These are phyloP conservation scores for Aspergillus sp. DNA, from an alignment of 2,329 filamentous ascomycete species.

Conservation along the genomic window DNA sequence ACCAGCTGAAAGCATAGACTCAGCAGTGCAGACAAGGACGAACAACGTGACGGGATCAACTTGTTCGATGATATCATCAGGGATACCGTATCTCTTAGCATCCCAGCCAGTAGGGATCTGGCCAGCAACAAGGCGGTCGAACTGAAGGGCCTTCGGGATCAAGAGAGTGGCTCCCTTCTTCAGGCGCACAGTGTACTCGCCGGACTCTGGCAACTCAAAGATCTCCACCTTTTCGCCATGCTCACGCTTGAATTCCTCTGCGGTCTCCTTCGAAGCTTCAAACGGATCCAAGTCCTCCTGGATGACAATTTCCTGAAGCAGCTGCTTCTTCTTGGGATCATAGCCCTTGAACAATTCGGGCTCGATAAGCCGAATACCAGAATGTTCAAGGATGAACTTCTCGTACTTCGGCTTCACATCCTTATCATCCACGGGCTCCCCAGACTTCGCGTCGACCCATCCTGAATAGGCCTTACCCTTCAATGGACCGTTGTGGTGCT, in stretches of 20 bases:
- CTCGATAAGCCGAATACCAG: slow-evolving; percentile 95
- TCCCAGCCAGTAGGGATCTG: slow-evolving; percentile 98
- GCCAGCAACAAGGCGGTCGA: slow-evolving; percentile 94
- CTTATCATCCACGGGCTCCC: slow-evolving; percentile 95
- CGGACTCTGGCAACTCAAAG: slow-evolving; percentile 90
- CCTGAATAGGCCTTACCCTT: slow-evolving; percentile 97
- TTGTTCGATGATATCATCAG: slow-evolving; percentile 95
- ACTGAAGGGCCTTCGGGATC: slow-evolving; percentile 95
- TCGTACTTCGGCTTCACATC: slow-evolving; percentile 98
- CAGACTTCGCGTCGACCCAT: slow-evolving; percentile 92
- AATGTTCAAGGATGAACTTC: slow-evolving; percentile 93
- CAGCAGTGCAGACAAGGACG: slow-evolving; percentile 89
- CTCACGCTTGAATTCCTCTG: slow-evolving; percentile 94
- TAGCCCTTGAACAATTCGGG: slow-evolving; percentile 96
- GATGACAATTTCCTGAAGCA: slow-evolving; percentile 96
- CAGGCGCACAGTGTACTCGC: slow-evolving; percentile 90
- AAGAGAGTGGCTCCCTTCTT: slow-evolving; percentile 94
- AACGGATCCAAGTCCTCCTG: slow-evolving; percentile 97
- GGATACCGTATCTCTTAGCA: slow-evolving; percentile 91
- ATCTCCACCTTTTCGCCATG: slow-evolving; percentile 97
- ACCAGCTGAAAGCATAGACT: slow-evolving; percentile 86
- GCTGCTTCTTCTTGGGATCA: slow-evolving; percentile 97
- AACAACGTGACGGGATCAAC: slow-evolving; percentile 96
- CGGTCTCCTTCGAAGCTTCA: slow-evolving; percentile 94
- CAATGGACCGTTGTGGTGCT: slow-evolving; percentile 93